phyloP scores from a whole-genome alignment of 164 flowering plant genomes.

The Liquidambar formosana region DNA sequence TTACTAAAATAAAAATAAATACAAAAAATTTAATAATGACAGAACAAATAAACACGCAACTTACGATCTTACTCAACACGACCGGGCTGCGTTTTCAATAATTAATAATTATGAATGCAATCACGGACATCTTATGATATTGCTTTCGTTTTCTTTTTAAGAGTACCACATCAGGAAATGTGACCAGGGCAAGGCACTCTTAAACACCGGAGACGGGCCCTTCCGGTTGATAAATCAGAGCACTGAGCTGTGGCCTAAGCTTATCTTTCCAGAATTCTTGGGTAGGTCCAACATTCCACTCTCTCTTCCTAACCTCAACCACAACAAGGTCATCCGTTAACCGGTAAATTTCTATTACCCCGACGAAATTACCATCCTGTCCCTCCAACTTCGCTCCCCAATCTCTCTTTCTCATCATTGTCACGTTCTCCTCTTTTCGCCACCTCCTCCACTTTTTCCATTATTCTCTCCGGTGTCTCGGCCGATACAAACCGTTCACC shows the following conservation, averaged over 20 bases:
- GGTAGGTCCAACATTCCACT: constrained; percentile 4
- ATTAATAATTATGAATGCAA: too few relatives aligned
- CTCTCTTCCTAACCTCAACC: constrained; percentile 35
- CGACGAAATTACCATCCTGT: constrained; percentile 30
- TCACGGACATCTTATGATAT: too few relatives aligned
- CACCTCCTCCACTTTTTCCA: constrained; percentile 33
- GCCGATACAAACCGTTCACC: constrained; percentile 42
- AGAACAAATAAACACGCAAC: too few relatives aligned
- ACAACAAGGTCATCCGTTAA: constrained; percentile 44
- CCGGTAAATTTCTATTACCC: constrained; percentile 28
- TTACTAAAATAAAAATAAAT: too few relatives aligned
- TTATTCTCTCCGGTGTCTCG: constrained; percentile 38
- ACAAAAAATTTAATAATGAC: too few relatives aligned
- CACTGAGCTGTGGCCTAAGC: constrained; percentile 36
- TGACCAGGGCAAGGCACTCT: not conserved
- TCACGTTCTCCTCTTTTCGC: constrained; percentile 24
- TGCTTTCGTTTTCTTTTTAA: too few relatives aligned
- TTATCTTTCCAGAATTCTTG: constrained; percentile 35
- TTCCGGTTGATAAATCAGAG: constrained; percentile 26
- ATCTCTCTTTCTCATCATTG: constrained; percentile 21
- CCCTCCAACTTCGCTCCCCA: constrained; percentile 36
- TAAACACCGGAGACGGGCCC: constrained; percentile 6
- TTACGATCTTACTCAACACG: too few relatives aligned
- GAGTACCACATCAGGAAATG: too few relatives aligned
- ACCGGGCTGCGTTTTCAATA: too few relatives aligned